Evolutionary conservation across 169 alveolate genomes (phyloP), one percentile per base, ranked within the genome.

Genomic region (Plasmodium inui): DNA sequence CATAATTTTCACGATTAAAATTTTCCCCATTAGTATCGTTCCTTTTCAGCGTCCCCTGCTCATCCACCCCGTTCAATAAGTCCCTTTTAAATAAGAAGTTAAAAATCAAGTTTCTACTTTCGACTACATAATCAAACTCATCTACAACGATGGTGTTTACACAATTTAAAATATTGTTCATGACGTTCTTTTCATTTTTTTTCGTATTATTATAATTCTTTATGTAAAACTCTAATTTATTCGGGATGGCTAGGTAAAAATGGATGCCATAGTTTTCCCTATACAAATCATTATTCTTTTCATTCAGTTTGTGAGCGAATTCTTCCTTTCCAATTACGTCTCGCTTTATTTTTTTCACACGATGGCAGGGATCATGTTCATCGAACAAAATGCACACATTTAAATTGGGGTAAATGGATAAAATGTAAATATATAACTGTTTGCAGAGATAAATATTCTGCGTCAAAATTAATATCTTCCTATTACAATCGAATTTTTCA

Each of bases 361-460:
- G 79, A 22, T 34, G 41, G 30, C 7, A 26, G 30, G 82, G 22
- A 46, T 86, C 93, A 34, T 86, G 78, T n/a, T 86, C 93, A 74
- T 86, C 93, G 67, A 28, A 74, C 80, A 86, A 86, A 22, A 86
- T 73, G 28, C 92, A 84, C 19, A 86, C 93, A 70, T 86, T 86
- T 76, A 86, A 86, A 86, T 41, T 86, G n/a, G 86, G 93, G 67
- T 86, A 86, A 19, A 86, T 86, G 14, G 93, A 86, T 46, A 86
- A 86, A 53, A 86, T 86, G 67, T 86, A 86, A 74, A 86, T 86
- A 86, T 86, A 86, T 57, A 86, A 74, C 85, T 86, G 93, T 34
- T 86, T 86, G 79, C 93, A 86, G 26, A 86, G 67, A 76, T 86
- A 86, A 50, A 86, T 86, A 86, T 86, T 86, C n/a, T 86, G 93